Percentiles rank a stretch among this genome's conserved stretches.
Evolutionary conservation across 441 rosid genomes (phyloP).

Genomic region (Pelargonium myrrhifolium): DNA sequence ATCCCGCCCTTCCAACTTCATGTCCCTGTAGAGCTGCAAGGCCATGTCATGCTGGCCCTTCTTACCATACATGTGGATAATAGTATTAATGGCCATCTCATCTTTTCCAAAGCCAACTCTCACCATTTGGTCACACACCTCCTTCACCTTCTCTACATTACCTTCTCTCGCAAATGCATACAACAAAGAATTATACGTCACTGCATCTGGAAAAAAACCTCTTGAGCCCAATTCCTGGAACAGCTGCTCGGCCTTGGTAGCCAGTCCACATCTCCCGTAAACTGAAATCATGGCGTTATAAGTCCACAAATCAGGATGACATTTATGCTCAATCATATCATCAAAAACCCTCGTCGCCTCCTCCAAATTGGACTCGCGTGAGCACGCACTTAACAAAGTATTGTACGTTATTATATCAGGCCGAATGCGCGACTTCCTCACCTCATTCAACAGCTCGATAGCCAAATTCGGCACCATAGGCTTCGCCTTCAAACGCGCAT

Average conservation of each 20-base stretch:
- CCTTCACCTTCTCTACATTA: conserved; percentile 64
- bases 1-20: conserved; percentile 60
- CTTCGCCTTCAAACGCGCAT: conserved; percentile 65
- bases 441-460: conserved; percentile 58
- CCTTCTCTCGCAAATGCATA: conserved; percentile 94
- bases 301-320: conserved; percentile 95
- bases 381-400: conserved; percentile 86
- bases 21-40: conserved; percentile 63
- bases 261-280: conserved; percentile 73
- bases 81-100: conserved; percentile 85
- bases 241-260: conserved; percentile 61
- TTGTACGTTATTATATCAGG: conserved; percentile 86
- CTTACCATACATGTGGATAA: conserved; percentile 95
- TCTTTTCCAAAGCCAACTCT: conserved; percentile 68
- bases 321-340: conserved; percentile 59
- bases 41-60: conserved; percentile 69
- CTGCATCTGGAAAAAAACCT: conserved; percentile 82
- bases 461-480: conserved; percentile 54
- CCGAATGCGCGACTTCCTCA: conserved; percentile 65
- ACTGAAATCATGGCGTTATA: conserved; percentile 94
- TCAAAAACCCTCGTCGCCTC: conserved; percentile 63
- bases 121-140: conserved; percentile 64
- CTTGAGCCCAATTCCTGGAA: conserved; percentile 62
- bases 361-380: conserved; percentile 68
- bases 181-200: conserved; percentile 78